phyloP scores from a whole-genome alignment of 202 grass and related monocot species.

The Hordeum pubiflorum region DNA sequence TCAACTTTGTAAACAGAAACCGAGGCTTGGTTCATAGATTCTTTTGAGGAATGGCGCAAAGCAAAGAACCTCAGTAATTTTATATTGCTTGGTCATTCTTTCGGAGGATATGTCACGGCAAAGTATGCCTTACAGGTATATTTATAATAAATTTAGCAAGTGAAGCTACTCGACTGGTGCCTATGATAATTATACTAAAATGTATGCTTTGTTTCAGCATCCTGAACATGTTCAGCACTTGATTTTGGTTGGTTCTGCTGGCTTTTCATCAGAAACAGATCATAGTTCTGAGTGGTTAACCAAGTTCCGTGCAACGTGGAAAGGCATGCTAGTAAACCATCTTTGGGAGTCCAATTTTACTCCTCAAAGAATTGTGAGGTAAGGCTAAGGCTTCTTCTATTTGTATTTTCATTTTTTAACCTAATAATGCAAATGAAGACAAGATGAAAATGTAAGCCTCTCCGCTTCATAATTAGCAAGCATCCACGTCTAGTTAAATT shows the following conservation, averaged over 20 bases:
- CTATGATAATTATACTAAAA: constrained; percentile 18
- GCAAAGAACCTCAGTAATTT: constrained; percentile 94
- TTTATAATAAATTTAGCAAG: not conserved
- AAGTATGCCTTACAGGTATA: constrained; percentile 90
- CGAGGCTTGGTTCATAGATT: constrained; percentile 98
- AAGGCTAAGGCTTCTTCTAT: constrained; percentile 12
- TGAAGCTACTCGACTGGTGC: not conserved
- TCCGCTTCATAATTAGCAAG: not conserved
- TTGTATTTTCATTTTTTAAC: not conserved
- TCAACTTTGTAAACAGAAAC: constrained; percentile 60
- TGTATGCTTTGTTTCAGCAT: constrained; percentile 50
- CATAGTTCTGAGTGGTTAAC: constrained; percentile 68
- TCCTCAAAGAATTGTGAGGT: constrained; percentile 86
- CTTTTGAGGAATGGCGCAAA: constrained; percentile 96
- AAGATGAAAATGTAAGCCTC: not conserved
- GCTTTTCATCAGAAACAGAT: constrained; percentile 83
- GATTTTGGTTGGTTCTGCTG: constrained; percentile 90
- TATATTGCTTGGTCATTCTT: constrained; percentile 94
- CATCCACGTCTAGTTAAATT: not conserved
- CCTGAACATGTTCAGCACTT: constrained; percentile 89
- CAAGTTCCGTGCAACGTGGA: constrained; percentile 90
- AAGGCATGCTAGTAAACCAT: constrained; percentile 73
- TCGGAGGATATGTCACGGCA: constrained; percentile 89
- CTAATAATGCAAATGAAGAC: not conserved
- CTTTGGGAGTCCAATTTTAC: constrained; percentile 98